Base-by-base conservation (phyloP, 805 yeast species). In the Lipomyces sp. region DNA sequence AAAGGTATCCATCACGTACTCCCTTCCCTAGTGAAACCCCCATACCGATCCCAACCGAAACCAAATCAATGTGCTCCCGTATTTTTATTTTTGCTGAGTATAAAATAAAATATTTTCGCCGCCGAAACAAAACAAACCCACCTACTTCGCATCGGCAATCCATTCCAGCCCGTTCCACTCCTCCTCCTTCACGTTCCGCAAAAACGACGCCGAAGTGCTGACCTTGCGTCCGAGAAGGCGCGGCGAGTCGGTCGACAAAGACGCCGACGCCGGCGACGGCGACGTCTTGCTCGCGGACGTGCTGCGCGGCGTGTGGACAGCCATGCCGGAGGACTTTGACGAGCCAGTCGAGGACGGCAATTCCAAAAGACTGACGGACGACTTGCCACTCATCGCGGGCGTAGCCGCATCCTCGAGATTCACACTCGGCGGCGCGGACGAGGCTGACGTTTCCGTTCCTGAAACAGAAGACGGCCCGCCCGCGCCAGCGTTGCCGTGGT, bases 371-470 rank as follows among this genome's bases (percentile, higher is more conserved):
- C 43, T 26, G 40, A 16, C 36, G 35, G 3, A 13, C 40, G 18
- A 18, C 47, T 13, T 26, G 29, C 24, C 35, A 4, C 22, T 34
- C 36, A 18, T 35, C 35, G 35, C 47, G 4, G 47, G 47, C 16
- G 47, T 35, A 28, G 23, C 26, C 18, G 35, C 51, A 22, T 36
- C 38, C 24, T 49, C 53, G 26, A 45, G 36, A 34, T 45, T 47
- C 19, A 49, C 49, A 19, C 49, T 45, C 14, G 53, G 46, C 33
- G 53, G 53, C 34, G 53, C 49, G 24, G 43, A 34, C 7, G 51
- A 48, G 3, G 29, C 14, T 7, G 43, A 19, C 11, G 51, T 33
- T 8, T 43, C 43, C 10, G 36, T 39, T 3, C 51, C 42, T 19
- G 51, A 47, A 18, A 34, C 51, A 4, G 18, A 32, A 6, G 39